Percentiles rank a stretch among this genome's conserved stretches.
These are phyloP conservation scores for Leishmania aethiopica DNA, from an alignment of 208 protist genomes.

Conservation along the genomic window DNA sequence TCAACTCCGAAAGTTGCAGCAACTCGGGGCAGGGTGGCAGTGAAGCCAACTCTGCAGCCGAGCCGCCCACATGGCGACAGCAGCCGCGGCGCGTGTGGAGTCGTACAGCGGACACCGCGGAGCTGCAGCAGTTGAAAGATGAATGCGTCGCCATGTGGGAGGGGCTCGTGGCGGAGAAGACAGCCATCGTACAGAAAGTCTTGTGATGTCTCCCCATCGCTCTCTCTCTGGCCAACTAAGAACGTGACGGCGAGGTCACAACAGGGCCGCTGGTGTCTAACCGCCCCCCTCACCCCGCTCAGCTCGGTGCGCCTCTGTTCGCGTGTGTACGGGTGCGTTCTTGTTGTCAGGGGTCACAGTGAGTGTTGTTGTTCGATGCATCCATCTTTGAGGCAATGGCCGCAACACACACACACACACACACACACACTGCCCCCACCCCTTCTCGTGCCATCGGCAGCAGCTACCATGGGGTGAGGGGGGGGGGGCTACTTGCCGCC, in stretches of 20 bases:
- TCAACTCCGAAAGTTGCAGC: neutral
- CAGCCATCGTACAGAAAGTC: neutral
- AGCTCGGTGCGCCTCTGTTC: neutral
- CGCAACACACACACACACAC: neutral
- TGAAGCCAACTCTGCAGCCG: neutral
- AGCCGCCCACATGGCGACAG: neutral
- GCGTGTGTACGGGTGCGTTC: neutral
- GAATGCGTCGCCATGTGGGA: constrained; percentile 11
- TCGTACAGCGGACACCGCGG: constrained; percentile 7
- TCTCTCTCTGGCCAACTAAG: neutral
- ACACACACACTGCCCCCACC: too few species aligned
- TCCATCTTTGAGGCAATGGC: neutral
- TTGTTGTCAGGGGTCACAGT: too few species aligned
- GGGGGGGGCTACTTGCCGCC: too few species aligned
- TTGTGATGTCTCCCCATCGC: neutral
- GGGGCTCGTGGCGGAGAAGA: constrained; percentile 12
- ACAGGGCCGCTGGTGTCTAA: neutral
- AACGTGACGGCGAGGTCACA: neutral
- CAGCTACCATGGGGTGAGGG: too few species aligned
- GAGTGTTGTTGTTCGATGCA: too few species aligned
- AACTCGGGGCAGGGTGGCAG: neutral
- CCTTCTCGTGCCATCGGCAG: too few species aligned
- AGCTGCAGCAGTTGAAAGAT: constrained; percentile 11
- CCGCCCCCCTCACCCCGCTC: neutral
- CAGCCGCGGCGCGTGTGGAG: constrained; percentile 16